Base-by-base conservation (phyloP, 495 filamentous ascomycete species). In the Hamigera avellanea region DNA sequence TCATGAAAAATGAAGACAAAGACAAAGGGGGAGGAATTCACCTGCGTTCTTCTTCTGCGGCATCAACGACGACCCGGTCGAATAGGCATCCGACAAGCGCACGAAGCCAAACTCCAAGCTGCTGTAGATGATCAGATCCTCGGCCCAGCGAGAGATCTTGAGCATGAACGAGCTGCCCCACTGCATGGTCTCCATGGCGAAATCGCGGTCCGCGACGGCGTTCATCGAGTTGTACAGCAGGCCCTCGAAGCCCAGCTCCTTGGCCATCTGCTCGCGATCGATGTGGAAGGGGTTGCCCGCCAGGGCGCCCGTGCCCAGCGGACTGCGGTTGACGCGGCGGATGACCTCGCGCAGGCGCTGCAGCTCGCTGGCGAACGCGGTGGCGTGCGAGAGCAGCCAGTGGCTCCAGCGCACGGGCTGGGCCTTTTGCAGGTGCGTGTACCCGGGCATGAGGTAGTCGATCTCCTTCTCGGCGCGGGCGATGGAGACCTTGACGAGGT, bases 261-360 rank as follows among this genome's bases (percentile, higher is more conserved):
- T 71, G 8, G 86, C 83, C 69, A 95, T 85, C 37, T 77, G 74
- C 40, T 82, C 78, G n/a, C 88, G 77, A 54, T 95, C 89, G 51
- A 95, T 84, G 44, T 73, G 66, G 61, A 95, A 95, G 3, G 84
- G 76, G 63, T 95, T 95, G 17, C 88, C 88, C n/a, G 86, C 85
- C 2, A 95, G 69, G 0, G 86, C 89, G 39, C 89, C 87, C 36
- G 76, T 80, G 5, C 88, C 89, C 1, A 95, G 75, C 0, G 88
- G 84, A 44, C 72, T 78, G 37, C 67, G 59, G 56, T 95, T 93
- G 16, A 95, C 78, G 12, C 85, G 70, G 47, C 67, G 67, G 42
- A 73, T 75, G 8, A 88, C 74, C 57, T 86, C 78, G 8, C 80
- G 69, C 38, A 96, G 67, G 14, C 86, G 75, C 65, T 89, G 70